Conservation (phyloP, 1,284 basidiomycete species). For the Leccinum angustisporum region DNA sequence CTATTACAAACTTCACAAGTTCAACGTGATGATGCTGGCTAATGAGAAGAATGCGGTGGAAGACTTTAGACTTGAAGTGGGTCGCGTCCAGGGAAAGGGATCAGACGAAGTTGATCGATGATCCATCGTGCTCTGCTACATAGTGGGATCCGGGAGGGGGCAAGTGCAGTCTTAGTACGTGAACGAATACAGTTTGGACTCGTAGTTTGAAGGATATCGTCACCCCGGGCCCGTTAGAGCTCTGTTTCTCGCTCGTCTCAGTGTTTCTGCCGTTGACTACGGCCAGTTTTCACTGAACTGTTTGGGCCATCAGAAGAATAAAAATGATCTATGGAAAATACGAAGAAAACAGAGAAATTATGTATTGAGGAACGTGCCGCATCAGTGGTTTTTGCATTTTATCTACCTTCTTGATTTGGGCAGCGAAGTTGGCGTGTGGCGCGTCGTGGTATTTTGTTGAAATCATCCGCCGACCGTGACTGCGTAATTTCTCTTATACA, state of each 20-base stretch:
- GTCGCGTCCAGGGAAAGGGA: slow-evolving; percentile 27
- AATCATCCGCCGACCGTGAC: not conserved
- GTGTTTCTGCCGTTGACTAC: not conserved
- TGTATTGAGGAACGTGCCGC: not conserved
- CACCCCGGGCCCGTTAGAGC: no score
- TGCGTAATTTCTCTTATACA: slow-evolving; percentile 4
- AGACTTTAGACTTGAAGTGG: slow-evolving; percentile 27
- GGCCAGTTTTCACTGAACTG: not conserved
- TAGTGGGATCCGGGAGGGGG: not conserved
- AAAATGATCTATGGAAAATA: not conserved
- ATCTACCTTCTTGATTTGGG: slow-evolving; percentile 13
- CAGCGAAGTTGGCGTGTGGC: not conserved
- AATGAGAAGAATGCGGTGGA: slow-evolving; percentile 31
- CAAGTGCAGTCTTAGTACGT: not conserved
- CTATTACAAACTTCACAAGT: slow-evolving; percentile 69
- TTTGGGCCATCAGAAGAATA: not conserved
- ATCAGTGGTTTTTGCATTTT: not conserved
- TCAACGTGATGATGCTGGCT: slow-evolving; percentile 73
- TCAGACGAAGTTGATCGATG: not conserved
- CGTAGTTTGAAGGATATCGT: not conserved
- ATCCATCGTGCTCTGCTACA: not conserved
- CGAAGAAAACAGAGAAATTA: not conserved
- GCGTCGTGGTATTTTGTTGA: not conserved
- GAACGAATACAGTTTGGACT: not conserved
- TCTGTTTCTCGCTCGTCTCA: not conserved